Evolutionary conservation across 371 early-diverging fungal genomes (phyloP).

Genomic region (Zychaea mexicana): DNA sequence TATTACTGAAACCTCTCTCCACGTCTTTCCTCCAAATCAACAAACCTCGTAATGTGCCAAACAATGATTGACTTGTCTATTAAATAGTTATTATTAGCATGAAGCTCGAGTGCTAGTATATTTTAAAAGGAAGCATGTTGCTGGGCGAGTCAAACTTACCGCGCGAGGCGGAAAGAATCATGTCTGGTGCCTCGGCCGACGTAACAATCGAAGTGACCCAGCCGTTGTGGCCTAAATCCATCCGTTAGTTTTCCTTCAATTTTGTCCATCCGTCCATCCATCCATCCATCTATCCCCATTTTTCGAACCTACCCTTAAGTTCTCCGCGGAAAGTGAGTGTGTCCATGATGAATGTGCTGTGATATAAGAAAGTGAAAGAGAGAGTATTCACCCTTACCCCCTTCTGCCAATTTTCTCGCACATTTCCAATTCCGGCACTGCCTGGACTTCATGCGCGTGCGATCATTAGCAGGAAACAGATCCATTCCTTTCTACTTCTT

Average conservation of each 20-base stretch:
- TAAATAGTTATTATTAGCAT: not conserved
- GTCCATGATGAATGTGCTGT: no score
- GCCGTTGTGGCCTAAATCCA: constrained; percentile 21
- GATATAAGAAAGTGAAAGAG: no score
- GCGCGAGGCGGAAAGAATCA: constrained; percentile 19
- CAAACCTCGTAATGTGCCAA: constrained; percentile 85
- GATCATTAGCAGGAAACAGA: no score
- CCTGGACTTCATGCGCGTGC: no score
- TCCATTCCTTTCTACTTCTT: no score
- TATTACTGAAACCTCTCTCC: not conserved
- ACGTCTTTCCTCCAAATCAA: no score
- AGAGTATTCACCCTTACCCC: no score
- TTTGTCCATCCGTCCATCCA: not conserved
- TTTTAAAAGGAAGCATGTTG: no score
- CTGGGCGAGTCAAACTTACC: constrained; percentile 1
- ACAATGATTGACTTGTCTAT: constrained; percentile 95
- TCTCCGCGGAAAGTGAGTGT: constrained; percentile 16
- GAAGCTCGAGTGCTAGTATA: no score
- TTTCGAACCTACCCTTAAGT: constrained; percentile 4
- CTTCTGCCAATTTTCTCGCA: no score
- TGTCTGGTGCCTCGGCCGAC: constrained; percentile 17
- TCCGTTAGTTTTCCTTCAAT: no score
- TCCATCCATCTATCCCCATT: constrained; percentile 36
- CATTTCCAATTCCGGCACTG: no score
- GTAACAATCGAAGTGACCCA: constrained; percentile 22